Conservation (phyloP, 352 stramenopile genomes). For the Pythium plurisporium region DNA sequence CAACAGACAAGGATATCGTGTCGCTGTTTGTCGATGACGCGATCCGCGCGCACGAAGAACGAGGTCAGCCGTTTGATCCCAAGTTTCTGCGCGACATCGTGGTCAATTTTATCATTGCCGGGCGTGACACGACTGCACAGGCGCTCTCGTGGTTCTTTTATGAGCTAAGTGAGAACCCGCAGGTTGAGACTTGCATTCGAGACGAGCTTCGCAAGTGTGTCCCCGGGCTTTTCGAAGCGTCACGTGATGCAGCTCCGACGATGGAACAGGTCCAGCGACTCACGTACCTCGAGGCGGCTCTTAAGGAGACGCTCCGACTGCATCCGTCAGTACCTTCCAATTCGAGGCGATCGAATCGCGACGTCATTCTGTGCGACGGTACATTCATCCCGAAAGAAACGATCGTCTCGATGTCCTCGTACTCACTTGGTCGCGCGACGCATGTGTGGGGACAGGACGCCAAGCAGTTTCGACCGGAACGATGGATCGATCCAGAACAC, state of each 20-base stretch:
- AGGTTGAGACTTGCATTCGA: constrained; percentile 51
- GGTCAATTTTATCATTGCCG: constrained; percentile 73
- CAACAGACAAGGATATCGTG: constrained; percentile 28
- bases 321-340: constrained; percentile 45
- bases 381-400: constrained; percentile 45
- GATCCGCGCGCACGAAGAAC: not conserved
- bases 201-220: constrained; percentile 26
- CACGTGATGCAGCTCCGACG: no score
- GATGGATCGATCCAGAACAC: constrained; percentile 46
- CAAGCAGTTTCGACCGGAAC: constrained; percentile 49
- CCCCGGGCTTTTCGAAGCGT: no score
- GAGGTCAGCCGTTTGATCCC: constrained; percentile 19
- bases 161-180: no score
- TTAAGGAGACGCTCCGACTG: constrained; percentile 63
- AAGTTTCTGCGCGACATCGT: constrained; percentile 62
- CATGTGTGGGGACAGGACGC: constrained; percentile 54
- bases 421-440: constrained; percentile 35
- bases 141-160: constrained; percentile 68
- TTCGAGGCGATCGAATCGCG: constrained; percentile 30
- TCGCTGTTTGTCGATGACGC: constrained; percentile 40
- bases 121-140: constrained; percentile 68
- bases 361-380: constrained; percentile 56
- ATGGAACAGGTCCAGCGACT: constrained; percentile 46
- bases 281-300: constrained; percentile 52
- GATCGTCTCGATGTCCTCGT: constrained; percentile 36